Percentiles rank a stretch among this genome's conserved stretches.
phyloP scores from a whole-genome alignment of 2,329 filamentous ascomycete genomes.

The Septoria linicola region DNA sequence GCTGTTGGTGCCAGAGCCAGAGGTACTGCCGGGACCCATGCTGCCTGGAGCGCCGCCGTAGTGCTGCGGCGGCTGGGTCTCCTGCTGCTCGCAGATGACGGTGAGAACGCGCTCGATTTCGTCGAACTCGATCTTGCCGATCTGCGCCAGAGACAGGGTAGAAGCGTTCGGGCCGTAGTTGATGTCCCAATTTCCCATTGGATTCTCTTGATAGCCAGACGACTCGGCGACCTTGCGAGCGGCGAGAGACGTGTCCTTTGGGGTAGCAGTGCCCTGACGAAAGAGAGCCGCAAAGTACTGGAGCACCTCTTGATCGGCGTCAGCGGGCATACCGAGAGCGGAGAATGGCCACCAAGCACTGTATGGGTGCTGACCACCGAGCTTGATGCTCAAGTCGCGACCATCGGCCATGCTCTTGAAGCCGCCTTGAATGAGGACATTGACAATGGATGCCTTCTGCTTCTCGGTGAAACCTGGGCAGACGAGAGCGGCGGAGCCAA shows the following conservation, averaged over 20 bases:
- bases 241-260: slow-evolving; percentile 17
- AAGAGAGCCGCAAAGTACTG: slow-evolving; percentile 32
- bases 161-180: slow-evolving; percentile 27
- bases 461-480: slow-evolving; percentile 37
- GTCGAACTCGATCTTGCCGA: slow-evolving; percentile 31
- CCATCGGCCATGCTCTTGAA: slow-evolving; percentile 26
- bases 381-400: slow-evolving; percentile 27
- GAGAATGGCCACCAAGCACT: slow-evolving; percentile 35
- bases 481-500: slow-evolving; percentile 33
- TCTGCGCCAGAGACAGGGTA: slow-evolving; percentile 27
- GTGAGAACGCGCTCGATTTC: slow-evolving; percentile 27
- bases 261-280: slow-evolving; percentile 24
- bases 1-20: slow-evolving; percentile 1
- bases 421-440: slow-evolving; percentile 20
- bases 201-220: slow-evolving; percentile 17
- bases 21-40: slow-evolving; percentile 5
- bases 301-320: slow-evolving; percentile 28
- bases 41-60: slow-evolving; percentile 10
- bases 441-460: slow-evolving; percentile 33
- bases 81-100: slow-evolving; percentile 12
- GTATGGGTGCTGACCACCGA: slow-evolving; percentile 27
- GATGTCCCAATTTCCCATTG: slow-evolving; percentile 33
- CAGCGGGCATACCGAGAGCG: slow-evolving; percentile 28
- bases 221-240: slow-evolving; percentile 22
- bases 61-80: not conserved